Base-by-base conservation (phyloP, 768 basidiomycete species). In the Serendipita sp. region DNA sequence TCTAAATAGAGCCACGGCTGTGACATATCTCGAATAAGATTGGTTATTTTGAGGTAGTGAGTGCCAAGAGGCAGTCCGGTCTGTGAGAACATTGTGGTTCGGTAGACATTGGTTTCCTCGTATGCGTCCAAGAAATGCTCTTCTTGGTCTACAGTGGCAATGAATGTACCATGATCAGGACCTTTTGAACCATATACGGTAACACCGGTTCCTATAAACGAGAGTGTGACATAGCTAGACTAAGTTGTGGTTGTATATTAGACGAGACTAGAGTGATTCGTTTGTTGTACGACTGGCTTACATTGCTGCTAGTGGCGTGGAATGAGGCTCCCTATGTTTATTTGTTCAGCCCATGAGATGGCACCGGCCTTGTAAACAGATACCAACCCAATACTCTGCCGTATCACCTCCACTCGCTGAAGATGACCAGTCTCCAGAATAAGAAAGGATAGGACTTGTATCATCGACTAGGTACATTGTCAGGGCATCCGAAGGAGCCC, bases 1-100 rank as follows among this genome's bases (percentile, higher is more conserved):
- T 60, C 55, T n/a, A 60, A n/a, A 18, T 60, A 60, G 11, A 60
- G 55, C 55, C 55, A 37, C 8, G 55, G 55, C 34, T 18, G 55
- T 37, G 55, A 23, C 10, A 8, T 4, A 37, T 60, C 55, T n/a
- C 16, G 29, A n/a, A 36, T 36, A n/a, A 60, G 13, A 18, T 60
- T 60, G 16, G 18, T n/a, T 27, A 60, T 34, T 34, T 16, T 27
- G 18, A 60, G 55, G 33, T 23, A 11, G 18, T 60, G 55, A 10
- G 5, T 8, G 16, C 29, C 55, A 60, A 29, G 13, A 10, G 55
- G 55, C 13, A 60, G 55, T 33, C 55, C 55, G 16, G 36, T 37
- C 36, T 60, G 55, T 10, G 55, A 60, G 18, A 60, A 60, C 10
- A 60, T 8, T n/a, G 18, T 8, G 55, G 55, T 33, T 36, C 31